phyloP scores from a whole-genome alignment of 2,329 filamentous ascomycete species.

The Penicillium sp. region DNA sequence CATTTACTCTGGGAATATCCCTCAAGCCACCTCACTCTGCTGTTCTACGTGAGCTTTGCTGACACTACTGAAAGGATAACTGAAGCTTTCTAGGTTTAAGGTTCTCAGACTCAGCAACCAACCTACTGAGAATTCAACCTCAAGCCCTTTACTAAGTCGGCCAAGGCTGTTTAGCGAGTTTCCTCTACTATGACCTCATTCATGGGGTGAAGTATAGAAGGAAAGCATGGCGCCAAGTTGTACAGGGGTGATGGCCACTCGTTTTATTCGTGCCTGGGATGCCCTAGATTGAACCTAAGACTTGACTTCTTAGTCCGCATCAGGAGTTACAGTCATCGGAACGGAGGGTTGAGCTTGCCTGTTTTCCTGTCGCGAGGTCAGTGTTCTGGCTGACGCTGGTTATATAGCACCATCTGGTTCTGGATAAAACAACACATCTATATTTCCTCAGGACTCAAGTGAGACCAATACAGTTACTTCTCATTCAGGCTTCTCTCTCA shows the following conservation, averaged over 20 bases:
- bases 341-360: not conserved
- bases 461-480: not conserved
- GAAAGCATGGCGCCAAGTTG: constrained; percentile 5
- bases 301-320: constrained; percentile 19
- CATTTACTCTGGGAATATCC: constrained; percentile 4
- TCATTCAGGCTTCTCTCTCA: not conserved
- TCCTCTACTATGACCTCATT: not conserved
- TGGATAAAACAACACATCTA: not conserved
- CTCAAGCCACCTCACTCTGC: constrained; percentile 3
- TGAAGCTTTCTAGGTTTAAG: not conserved
- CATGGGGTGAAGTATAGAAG: not conserved
- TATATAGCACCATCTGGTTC: constrained; percentile 22
- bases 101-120: not conserved
- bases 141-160: not conserved
- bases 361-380: not conserved
- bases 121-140: not conserved
- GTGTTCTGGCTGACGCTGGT: not conserved
- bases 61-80: constrained; percentile 9
- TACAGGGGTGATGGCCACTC: constrained; percentile 15
- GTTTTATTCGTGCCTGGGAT: constrained; percentile 1
- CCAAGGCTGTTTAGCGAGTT: not conserved
- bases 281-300: constrained; percentile 14
- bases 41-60: constrained; percentile 9
- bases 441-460: not conserved
- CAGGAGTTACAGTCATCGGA: constrained; percentile 21